These are phyloP conservation scores for Helichrysum umbraculigerum DNA, from an alignment of 129 eudicot genomes.

Conservation along the genomic window DNA sequence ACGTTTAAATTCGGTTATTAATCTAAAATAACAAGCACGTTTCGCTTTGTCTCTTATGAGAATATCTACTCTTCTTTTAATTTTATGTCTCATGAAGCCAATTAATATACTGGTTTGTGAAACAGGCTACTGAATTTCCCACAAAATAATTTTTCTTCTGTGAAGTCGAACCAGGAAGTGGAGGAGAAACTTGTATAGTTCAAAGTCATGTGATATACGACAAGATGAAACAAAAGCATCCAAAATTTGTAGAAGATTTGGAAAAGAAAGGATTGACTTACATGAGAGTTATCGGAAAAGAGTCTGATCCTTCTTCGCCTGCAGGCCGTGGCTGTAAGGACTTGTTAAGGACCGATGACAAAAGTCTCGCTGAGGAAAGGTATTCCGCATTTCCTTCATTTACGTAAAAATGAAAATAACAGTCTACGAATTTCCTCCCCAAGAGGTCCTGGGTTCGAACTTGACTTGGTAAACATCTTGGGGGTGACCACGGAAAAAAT, in stretches of 20 bases:
- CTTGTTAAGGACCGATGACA: constrained; percentile 22
- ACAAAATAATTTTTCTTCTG: constrained; percentile 26
- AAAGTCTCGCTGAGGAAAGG: constrained; percentile 28
- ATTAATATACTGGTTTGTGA: too few species aligned
- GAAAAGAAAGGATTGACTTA: constrained; percentile 30
- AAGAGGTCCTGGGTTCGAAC: too few species aligned
- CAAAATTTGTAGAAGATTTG: constrained; percentile 19
- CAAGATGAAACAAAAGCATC: constrained; percentile 27
- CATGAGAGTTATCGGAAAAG: constrained; percentile 17
- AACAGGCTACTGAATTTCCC: constrained; percentile 36
- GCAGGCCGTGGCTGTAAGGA: constrained; percentile 26
- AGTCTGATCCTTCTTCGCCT: constrained; percentile 25
- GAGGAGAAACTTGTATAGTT: too few species aligned
- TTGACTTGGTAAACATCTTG: too few species aligned
- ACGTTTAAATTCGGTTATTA: not conserved
- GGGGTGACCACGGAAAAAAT: too few species aligned
- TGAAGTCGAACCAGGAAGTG: constrained; percentile 29
- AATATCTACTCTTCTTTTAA: too few species aligned
- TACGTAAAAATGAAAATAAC: not conserved
- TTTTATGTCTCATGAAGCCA: too few species aligned
- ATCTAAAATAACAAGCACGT: too few species aligned
- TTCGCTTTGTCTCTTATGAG: too few species aligned
- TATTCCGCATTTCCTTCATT: not conserved
- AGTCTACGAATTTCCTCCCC: too few species aligned
- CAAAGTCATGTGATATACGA: constrained; percentile 47